phyloP scores from a whole-genome alignment of 176 grass and related monocot species.

The Hordeum marinum region DNA sequence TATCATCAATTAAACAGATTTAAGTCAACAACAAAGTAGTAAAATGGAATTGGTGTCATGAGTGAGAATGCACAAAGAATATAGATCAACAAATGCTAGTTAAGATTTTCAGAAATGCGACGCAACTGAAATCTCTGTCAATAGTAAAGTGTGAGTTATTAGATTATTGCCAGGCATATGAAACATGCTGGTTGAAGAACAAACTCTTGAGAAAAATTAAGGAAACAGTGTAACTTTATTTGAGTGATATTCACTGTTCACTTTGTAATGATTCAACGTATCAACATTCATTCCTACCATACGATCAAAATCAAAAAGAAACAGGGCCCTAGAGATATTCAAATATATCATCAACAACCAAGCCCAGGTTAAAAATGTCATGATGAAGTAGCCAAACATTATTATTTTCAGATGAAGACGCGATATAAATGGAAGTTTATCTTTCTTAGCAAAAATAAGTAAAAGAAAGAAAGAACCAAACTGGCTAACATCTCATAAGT shows the following conservation, averaged over 20 bases:
- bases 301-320: neutral
- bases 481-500: neutral
- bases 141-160: neutral
- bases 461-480: neutral
- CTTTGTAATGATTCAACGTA: neutral
- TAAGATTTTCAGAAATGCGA: neutral
- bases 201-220: neutral
- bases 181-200: neutral
- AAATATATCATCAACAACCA: neutral
- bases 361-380: neutral
- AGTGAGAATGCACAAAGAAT: neutral
- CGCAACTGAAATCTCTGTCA: neutral
- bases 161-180: neutral
- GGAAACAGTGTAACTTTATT: neutral
- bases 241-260: neutral
- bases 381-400: neutral
- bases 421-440: neutral
- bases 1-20: neutral
- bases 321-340: neutral
- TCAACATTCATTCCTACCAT: neutral
- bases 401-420: neutral
- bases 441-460: neutral
- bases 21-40: neutral
- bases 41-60: neutral
- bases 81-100: conserved; percentile 1